A percentile compares a stretch with the other conserved stretches of the same genome.
Conservation (phyloP, 139 green algal species). For the Trebouxia sp. region DNA sequence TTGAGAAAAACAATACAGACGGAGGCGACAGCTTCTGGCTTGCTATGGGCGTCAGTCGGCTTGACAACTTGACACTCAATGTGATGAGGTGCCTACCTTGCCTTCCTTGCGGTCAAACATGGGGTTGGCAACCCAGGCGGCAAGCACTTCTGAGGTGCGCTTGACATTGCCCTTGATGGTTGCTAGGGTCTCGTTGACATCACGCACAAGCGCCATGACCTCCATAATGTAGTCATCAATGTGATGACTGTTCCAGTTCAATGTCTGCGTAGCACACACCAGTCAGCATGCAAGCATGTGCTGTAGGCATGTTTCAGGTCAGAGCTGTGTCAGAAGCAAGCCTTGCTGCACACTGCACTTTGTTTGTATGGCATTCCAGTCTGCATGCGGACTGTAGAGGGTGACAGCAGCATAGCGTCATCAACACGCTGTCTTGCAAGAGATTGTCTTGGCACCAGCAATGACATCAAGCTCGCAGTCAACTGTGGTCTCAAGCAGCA, state of each 20-base stretch:
- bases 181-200: constrained; percentile 68
- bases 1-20: neutral
- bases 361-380: too few species aligned
- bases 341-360: neutral
- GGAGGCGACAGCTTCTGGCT: too few species aligned
- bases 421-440: too few species aligned
- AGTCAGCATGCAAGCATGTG: neutral
- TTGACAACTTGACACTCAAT: too few species aligned
- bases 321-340: neutral
- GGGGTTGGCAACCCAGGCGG: constrained; percentile 72
- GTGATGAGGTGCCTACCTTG: constrained; percentile 38
- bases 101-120: constrained; percentile 90
- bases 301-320: neutral
- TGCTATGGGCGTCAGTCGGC: too few species aligned
- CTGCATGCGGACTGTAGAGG: too few species aligned
- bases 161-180: constrained; percentile 84
- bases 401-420: too few species aligned
- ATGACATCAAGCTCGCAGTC: too few species aligned
- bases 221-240: constrained; percentile 86
- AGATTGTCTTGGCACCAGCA: too few species aligned
- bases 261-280: constrained; percentile 34
- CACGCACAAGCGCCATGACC: constrained; percentile 72
- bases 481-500: too few species aligned
- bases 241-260: constrained; percentile 79
- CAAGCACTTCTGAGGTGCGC: constrained; percentile 59